These are phyloP conservation scores for Xylaria cubensis DNA, from an alignment of 495 filamentous ascomycete species.

Conservation along the genomic window DNA sequence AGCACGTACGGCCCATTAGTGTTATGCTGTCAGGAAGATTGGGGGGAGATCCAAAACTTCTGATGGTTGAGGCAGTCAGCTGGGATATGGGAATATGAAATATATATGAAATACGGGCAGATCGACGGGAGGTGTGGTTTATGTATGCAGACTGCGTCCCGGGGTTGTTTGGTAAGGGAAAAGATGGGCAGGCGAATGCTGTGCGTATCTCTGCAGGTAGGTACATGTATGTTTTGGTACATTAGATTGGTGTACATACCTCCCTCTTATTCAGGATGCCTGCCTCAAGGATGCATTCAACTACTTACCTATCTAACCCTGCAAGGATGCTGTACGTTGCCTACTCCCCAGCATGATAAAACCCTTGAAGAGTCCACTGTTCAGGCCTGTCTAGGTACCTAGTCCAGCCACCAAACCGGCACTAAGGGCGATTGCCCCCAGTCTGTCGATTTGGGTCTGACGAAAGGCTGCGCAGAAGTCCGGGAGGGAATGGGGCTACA, in stretches of 20 bases:
- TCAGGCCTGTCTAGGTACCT: background rate
- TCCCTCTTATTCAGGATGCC: background rate
- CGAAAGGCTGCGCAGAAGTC: conserved; percentile 12
- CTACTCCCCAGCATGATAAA: conserved; percentile 9
- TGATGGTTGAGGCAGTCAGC: background rate
- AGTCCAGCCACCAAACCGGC: background rate
- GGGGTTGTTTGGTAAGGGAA: background rate
- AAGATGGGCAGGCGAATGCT: background rate
- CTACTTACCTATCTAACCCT: background rate
- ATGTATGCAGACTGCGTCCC: background rate
- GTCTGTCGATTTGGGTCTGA: conserved; percentile 4
- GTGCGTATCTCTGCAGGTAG: background rate
- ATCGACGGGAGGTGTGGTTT: conserved; percentile 7
- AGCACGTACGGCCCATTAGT: conserved; percentile 32
- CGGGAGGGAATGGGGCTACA: conserved; percentile 3
- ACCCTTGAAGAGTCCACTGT: background rate
- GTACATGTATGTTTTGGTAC: background rate
- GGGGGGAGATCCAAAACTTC: conserved; percentile 4
- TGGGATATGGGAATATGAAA: background rate
- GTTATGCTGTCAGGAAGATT: conserved; percentile 30
- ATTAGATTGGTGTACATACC: background rate
- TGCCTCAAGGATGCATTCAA: conserved; percentile 2
- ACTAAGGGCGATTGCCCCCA: background rate
- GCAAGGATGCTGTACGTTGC: conserved; percentile 5
- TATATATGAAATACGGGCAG: background rate